phyloP scores from a whole-genome alignment of 129 eudicot species.

The Apium graveolens region DNA sequence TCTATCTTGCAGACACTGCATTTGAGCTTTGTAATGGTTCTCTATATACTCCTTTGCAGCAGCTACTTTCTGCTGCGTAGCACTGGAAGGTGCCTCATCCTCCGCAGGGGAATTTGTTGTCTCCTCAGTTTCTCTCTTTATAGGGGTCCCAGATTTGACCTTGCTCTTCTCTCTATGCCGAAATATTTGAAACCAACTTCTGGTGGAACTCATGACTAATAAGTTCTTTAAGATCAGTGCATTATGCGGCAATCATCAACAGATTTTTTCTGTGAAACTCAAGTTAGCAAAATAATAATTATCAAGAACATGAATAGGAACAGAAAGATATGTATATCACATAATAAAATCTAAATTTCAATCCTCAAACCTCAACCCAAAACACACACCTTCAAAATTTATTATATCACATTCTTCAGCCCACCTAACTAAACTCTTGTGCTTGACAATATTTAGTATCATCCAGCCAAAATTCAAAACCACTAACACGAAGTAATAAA shows the following conservation, averaged over 20 bases:
- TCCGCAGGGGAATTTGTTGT: neutral
- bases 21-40: slow-evolving; percentile 22
- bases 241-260: neutral
- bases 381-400: neutral
- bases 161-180: slow-evolving; percentile 15
- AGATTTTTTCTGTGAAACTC: neutral
- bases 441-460: neutral
- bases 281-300: neutral
- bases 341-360: neutral
- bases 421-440: neutral
- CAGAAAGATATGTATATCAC: neutral
- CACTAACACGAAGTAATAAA: neutral
- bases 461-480: neutral
- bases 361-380: neutral
- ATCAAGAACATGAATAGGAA: neutral
- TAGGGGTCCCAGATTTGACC: slow-evolving; percentile 5
- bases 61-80: slow-evolving; percentile 18
- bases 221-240: neutral
- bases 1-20: slow-evolving; percentile 23
- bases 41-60: slow-evolving; percentile 23
- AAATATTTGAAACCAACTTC: slow-evolving; percentile 18
- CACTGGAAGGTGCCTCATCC: slow-evolving; percentile 16
- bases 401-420: neutral
- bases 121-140: slow-evolving; percentile 9
- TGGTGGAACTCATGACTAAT: slow-evolving; percentile 9